A percentile compares a stretch with the other conserved stretches of the same genome.
phyloP scores from a whole-genome alignment of 208 protist genomes.

The Trypanosoma boissoni region DNA sequence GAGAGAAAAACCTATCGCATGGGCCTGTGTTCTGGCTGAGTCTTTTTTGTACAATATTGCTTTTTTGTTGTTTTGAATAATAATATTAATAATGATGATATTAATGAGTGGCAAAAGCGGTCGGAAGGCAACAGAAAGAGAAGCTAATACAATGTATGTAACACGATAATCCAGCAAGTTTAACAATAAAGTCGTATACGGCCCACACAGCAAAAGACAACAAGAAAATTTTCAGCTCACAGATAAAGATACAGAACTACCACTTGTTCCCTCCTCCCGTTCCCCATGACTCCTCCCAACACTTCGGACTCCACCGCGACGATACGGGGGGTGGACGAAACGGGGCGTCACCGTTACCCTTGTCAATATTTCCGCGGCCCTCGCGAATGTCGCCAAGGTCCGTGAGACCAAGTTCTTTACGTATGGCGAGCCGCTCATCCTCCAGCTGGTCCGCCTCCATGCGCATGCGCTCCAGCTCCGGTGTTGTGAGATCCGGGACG shows the following conservation, averaged over 20 bases:
- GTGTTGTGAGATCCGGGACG: slow-evolving; percentile 81
- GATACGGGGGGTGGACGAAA: slow-evolving; percentile 83
- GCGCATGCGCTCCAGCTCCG: slow-evolving; percentile 77
- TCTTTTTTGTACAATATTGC: background rate
- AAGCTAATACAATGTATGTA: background rate
- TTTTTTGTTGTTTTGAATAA: background rate
- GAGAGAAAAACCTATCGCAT: too few species aligned
- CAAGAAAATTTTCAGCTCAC: too few species aligned
- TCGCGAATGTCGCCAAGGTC: slow-evolving; percentile 87
- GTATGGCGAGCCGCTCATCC: slow-evolving; percentile 77
- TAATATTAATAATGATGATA: too few species aligned
- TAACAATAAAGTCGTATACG: too few species aligned
- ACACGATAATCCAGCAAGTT: too few species aligned
- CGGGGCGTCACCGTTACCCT: slow-evolving; percentile 39
- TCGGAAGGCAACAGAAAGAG: slow-evolving; percentile 1
- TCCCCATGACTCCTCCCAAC: slow-evolving; percentile 88
- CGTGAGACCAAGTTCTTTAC: slow-evolving; percentile 81
- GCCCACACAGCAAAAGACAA: slow-evolving; percentile 17
- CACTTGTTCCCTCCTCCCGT: slow-evolving; percentile 52
- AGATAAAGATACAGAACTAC: too few species aligned
- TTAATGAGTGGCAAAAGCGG: too few species aligned
- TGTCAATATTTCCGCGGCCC: slow-evolving; percentile 65
- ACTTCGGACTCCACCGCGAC: slow-evolving; percentile 86
- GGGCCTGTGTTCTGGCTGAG: too few species aligned
- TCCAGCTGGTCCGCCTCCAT: slow-evolving; percentile 81